Evolutionary conservation across 2,329 filamentous ascomycete species (phyloP).

Genomic region (Ophiosphaerella korrae): DNA sequence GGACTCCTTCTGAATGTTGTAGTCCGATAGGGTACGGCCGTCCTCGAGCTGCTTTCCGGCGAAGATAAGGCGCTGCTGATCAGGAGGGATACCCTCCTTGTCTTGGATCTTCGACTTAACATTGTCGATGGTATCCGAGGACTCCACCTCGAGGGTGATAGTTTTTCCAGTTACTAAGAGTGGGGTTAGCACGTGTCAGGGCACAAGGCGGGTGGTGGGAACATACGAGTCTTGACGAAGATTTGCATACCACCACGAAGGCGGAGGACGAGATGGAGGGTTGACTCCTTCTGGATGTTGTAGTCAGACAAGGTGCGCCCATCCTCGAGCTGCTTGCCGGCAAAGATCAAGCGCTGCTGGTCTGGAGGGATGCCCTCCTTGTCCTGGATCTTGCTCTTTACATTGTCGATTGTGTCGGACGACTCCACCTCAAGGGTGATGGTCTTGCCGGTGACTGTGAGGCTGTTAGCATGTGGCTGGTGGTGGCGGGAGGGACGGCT

Average conservation of each 20-base stretch:
- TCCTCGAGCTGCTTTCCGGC: slow-evolving; percentile 64
- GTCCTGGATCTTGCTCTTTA: slow-evolving; percentile 96
- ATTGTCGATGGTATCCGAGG: slow-evolving; percentile 49
- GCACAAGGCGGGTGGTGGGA: slow-evolving; percentile 29
- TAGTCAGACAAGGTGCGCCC: slow-evolving; percentile 90
- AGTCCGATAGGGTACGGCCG: slow-evolving; percentile 60
- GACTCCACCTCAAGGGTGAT: slow-evolving; percentile 71
- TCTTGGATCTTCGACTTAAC: slow-evolving; percentile 58
- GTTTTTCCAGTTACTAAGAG: slow-evolving; percentile 60
- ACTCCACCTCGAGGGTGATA: slow-evolving; percentile 54
- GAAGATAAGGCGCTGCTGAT: slow-evolving; percentile 64
- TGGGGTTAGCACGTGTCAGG: slow-evolving; percentile 36
- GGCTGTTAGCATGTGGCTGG: slow-evolving; percentile 40
- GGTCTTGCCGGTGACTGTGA: slow-evolving; percentile 67
- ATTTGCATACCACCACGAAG: slow-evolving; percentile 69
- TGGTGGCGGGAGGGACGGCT: slow-evolving; percentile 34
- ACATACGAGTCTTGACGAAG: slow-evolving; percentile 61
- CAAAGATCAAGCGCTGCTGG: slow-evolving; percentile 96
- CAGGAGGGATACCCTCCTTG: slow-evolving; percentile 64
- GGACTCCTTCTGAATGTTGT: slow-evolving; percentile 65
- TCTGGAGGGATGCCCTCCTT: slow-evolving; percentile 97
- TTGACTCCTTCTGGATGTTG: slow-evolving; percentile 88
- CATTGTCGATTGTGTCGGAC: slow-evolving; percentile 92
- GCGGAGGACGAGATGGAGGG: slow-evolving; percentile 75
- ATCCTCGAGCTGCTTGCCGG: slow-evolving; percentile 95